phyloP scores from a whole-genome alignment of 2,329 filamentous ascomycete species.

The Cercospora zeae-maydis region DNA sequence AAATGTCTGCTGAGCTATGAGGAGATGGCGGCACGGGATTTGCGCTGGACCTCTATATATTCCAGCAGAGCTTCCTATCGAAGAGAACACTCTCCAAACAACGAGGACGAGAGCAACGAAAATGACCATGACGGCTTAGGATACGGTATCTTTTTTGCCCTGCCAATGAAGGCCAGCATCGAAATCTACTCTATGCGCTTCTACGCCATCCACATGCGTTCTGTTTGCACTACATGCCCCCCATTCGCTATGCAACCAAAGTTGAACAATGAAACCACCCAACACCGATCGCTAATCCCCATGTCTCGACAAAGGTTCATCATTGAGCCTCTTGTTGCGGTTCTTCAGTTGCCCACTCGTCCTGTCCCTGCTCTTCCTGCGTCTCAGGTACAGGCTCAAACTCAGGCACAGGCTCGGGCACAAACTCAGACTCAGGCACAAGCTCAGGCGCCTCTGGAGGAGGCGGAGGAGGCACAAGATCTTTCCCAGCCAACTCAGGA shows the following conservation, averaged over 20 bases:
- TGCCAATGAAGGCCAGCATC: not conserved
- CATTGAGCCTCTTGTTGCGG: too few species aligned
- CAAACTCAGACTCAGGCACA: too few species aligned
- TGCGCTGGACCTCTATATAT: too few species aligned
- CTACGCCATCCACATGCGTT: not conserved
- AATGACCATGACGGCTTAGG: not conserved
- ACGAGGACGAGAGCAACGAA: not conserved
- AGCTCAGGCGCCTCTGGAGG: not conserved
- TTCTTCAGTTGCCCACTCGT: too few species aligned
- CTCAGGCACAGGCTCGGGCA: too few species aligned
- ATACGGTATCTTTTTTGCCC: not conserved
- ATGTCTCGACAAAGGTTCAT: not conserved
- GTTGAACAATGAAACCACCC: not conserved
- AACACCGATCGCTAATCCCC: not conserved
- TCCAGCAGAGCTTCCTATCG: not conserved
- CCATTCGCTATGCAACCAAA: slow-evolving; percentile 10
- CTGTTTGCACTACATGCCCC: not conserved
- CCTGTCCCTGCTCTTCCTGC: not conserved
- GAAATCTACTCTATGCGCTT: not conserved
- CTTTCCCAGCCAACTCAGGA: slow-evolving; percentile 7
- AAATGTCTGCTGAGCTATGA: not conserved
- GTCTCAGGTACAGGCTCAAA: not conserved
- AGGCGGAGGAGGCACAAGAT: not conserved
- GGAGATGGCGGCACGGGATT: too few species aligned
- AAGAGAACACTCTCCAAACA: too few species aligned